phyloP scores from a whole-genome alignment of 2,329 filamentous ascomycete species.

The Venturia pyrina region DNA sequence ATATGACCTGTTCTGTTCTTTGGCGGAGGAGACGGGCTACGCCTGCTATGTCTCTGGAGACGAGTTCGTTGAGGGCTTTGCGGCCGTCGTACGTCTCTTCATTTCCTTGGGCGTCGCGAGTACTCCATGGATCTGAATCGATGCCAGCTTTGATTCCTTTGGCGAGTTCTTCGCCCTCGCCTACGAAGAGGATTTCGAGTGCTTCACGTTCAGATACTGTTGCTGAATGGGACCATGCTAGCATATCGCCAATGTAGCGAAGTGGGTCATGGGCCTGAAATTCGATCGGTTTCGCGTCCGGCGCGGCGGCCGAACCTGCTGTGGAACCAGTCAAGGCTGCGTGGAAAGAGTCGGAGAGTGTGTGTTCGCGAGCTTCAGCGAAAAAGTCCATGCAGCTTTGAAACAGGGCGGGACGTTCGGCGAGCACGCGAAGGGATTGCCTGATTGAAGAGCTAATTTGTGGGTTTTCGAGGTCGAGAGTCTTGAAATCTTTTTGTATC shows the following conservation, averaged over 20 bases:
- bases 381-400: constrained; percentile 91
- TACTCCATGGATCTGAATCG: constrained; percentile 75
- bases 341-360: constrained; percentile 82
- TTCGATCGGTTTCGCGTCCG: constrained; percentile 73
- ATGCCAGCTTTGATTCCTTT: constrained; percentile 70
- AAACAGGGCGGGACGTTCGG: constrained; percentile 82
- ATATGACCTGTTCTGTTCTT: constrained; percentile 81
- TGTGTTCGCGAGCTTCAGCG: constrained; percentile 76
- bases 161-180: constrained; percentile 79
- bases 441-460: constrained; percentile 82
- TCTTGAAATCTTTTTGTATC: constrained; percentile 89
- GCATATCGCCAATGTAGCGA: constrained; percentile 91
- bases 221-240: constrained; percentile 92
- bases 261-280: constrained; percentile 84
- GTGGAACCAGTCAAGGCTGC: constrained; percentile 70
- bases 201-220: constrained; percentile 91
- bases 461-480: constrained; percentile 84
- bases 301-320: constrained; percentile 27
- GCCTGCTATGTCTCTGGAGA: constrained; percentile 74
- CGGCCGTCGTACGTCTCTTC: constrained; percentile 59
- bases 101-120: constrained; percentile 33
- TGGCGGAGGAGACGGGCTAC: constrained; percentile 80
- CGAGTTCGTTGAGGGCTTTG: constrained; percentile 72
- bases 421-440: constrained; percentile 72
- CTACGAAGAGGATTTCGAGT: constrained; percentile 81